These are phyloP conservation scores for Picochlorum sp. DNA, from an alignment of 139 green algal species.

Conservation along the genomic window DNA sequence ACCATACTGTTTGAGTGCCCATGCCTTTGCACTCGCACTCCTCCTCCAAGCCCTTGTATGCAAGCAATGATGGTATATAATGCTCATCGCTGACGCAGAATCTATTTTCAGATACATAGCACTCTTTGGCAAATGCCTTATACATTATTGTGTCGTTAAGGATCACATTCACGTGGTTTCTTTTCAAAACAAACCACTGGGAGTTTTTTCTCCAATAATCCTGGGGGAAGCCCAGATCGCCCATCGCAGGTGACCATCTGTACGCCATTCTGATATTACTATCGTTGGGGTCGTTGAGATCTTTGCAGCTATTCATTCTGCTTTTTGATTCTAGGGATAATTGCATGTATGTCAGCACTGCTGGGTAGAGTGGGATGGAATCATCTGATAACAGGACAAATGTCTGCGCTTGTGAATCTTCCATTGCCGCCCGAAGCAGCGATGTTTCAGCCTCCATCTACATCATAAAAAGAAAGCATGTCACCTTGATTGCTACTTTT, in stretches of 20 bases:
- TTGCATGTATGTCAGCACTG: conserved; percentile 14
- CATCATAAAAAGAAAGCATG: neutral
- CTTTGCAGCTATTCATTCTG: conserved; percentile 27
- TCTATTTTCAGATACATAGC: neutral
- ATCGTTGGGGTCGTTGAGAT: neutral
- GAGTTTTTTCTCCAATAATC: conserved; percentile 15
- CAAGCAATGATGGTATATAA: conserved; percentile 30
- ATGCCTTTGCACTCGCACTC: conserved; percentile 9
- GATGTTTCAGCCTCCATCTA: conserved; percentile 14
- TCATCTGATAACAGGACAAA: conserved; percentile 30
- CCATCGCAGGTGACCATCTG: conserved; percentile 3
- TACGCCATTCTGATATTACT: neutral
- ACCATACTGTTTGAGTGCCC: neutral
- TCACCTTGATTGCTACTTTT: neutral
- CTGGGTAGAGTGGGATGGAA: conserved; percentile 24
- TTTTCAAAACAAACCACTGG: conserved; percentile 19
- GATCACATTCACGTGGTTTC: conserved; percentile 10
- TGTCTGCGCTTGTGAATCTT: conserved; percentile 25
- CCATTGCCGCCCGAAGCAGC: conserved; percentile 25
- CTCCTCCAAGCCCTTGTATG: conserved; percentile 5
- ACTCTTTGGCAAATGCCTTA: conserved; percentile 10
- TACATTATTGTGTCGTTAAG: conserved; percentile 8
- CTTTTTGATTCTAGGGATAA: conserved; percentile 13
- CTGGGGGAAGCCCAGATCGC: neutral
- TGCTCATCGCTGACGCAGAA: conserved; percentile 25